Evolutionary conservation across 345 rosid species (phyloP).

Genomic region (Erodium maritimum): DNA sequence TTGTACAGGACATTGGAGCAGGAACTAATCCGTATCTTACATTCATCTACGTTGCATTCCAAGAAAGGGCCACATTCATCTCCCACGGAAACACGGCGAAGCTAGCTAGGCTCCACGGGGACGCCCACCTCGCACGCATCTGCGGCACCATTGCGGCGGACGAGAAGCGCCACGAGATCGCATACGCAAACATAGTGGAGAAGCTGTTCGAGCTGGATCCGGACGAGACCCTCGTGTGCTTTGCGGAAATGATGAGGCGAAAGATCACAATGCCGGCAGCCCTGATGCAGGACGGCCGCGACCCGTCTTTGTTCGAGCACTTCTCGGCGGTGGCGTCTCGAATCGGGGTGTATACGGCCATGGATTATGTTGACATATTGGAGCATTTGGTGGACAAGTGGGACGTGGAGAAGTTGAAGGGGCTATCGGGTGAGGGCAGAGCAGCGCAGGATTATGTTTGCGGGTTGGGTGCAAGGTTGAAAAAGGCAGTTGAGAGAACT

Average conservation of each 20-base stretch:
- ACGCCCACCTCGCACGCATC: conserved; percentile 21
- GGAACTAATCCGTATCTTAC: conserved; percentile 25
- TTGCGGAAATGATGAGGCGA: conserved; percentile 33
- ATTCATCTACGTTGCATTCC: conserved; percentile 30
- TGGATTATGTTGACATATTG: conserved; percentile 3
- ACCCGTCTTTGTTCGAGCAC: conserved; percentile 19
- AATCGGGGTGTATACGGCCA: too few relatives aligned
- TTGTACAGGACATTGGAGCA: conserved; percentile 13
- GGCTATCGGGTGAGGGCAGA: conserved; percentile 2
- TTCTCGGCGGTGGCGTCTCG: conserved; percentile 26
- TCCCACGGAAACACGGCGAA: conserved; percentile 30
- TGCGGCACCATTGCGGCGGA: conserved; percentile 27
- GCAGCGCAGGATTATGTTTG: conserved; percentile 4
- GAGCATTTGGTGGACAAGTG: too few relatives aligned
- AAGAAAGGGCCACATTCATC: conserved; percentile 33
- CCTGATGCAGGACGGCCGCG: conserved; percentile 24
- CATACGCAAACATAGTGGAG: conserved; percentile 20
- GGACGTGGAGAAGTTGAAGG: neutral
- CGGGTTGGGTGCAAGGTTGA: conserved; percentile 1
- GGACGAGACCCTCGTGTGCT: conserved; percentile 11
- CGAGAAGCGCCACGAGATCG: conserved; percentile 29
- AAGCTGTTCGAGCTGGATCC: conserved; percentile 35
- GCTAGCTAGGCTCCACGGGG: conserved; percentile 27
- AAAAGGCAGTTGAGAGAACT: conserved; percentile 19
- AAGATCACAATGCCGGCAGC: conserved; percentile 21